Evolutionary conservation across 176 grass and related monocot species (phyloP).

Genomic region (Themeda triandra): DNA sequence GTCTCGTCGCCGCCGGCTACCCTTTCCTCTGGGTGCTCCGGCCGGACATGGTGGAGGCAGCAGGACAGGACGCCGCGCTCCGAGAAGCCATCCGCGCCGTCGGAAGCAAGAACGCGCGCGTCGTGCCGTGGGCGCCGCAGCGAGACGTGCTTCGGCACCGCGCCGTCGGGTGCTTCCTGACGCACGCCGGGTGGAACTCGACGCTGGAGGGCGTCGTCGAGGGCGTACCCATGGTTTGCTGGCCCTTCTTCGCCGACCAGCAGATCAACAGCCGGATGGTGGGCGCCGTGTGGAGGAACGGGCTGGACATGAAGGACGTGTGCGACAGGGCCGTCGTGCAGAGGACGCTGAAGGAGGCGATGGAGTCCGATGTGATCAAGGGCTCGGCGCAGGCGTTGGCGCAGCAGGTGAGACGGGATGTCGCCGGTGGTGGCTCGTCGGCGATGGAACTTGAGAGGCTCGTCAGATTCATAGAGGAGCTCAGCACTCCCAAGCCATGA

Average conservation of each 20-base stretch:
- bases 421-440: constrained; percentile 31
- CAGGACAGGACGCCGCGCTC: background rate
- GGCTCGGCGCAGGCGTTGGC: constrained; percentile 21
- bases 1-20: constrained; percentile 29
- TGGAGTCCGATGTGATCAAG: background rate
- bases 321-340: constrained; percentile 22
- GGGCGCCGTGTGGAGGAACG: constrained; percentile 42
- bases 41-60: constrained; percentile 17
- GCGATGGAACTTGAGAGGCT: constrained; percentile 17
- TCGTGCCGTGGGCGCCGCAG: constrained; percentile 60
- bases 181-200: constrained; percentile 81
- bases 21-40: constrained; percentile 51
- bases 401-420: constrained; percentile 6
- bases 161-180: constrained; percentile 63
- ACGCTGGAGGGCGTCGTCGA: constrained; percentile 33
- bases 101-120: background rate
- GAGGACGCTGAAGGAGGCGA: too few relatives aligned
- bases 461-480: constrained; percentile 34
- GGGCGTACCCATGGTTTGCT: constrained; percentile 59
- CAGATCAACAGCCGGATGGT: constrained; percentile 69
- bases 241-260: constrained; percentile 89
- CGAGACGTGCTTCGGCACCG: constrained; percentile 54
- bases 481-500: background rate
- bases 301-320: constrained; percentile 51
- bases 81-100: background rate